Evolutionary conservation across 306 rosid species (phyloP), one percentile per base, ranked within the genome.

Genomic region (Cotoneaster glaucophyllus): DNA sequence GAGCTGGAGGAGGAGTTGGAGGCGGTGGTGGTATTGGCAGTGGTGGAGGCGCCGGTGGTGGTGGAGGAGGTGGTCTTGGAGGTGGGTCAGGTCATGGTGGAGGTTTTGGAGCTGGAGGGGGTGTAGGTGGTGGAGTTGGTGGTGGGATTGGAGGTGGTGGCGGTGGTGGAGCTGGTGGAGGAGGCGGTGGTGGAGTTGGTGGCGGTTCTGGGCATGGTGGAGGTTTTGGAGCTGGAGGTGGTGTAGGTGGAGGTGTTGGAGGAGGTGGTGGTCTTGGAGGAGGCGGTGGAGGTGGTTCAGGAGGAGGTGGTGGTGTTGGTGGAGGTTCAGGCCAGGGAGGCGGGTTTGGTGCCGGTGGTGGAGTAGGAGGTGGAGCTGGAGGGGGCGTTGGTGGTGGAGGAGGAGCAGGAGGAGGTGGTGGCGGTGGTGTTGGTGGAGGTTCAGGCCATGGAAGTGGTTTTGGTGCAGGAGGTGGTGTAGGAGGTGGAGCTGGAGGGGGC

Each of bases 311-410:
- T 0, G 68, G 77, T 24, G 58, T 73, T 2, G 77, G 69, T 18
- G 77, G 77, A 14, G 69, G 69, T 11, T 43, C 77, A 17, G 77
- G 77, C 18, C 58, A 61, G 0, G 78, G 82, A 11, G 48, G 75
- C 2, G 69, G 77, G 3, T 73, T 73, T 41, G 77, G 77, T 39
- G 77, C 75, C 0, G 86, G 87, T 0, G 88, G 89, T 0, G 85
- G 88, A 0, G 2, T 65, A 24, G 93, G 96, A 29, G 91, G 87
- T 1, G 96, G 93, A 10, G 87, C 65, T 0, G 86, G 96, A 7
- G 88, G 89, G 1, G 81, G 81, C 0, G 83, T 79, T 8, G 76
- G 76, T 0, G 68, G 64, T 3, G 87, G 84, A 3, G 74, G 67
- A 29, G 74, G 77, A 2, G 82, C 65, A 0, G 84, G 84, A 2